phyloP scores from a whole-genome alignment of 371 early-diverging fungal genomes.

The Capillidium rhysosporum region DNA sequence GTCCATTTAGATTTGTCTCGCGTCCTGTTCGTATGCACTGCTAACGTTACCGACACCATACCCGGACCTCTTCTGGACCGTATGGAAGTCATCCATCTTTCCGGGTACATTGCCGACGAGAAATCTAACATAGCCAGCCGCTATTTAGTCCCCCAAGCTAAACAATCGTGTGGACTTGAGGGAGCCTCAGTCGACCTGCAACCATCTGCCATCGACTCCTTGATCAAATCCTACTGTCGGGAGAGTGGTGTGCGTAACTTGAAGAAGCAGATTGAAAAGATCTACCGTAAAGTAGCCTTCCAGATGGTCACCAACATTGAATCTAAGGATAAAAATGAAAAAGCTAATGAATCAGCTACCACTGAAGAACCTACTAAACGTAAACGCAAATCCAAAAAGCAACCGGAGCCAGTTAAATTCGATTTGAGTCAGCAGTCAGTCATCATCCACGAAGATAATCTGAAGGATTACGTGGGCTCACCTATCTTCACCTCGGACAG shows the following conservation, averaged over 20 bases:
- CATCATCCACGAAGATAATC: constrained; percentile 34
- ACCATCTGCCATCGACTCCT: constrained; percentile 50
- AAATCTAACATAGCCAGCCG: constrained; percentile 85
- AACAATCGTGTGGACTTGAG: constrained; percentile 55
- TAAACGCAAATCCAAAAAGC: background rate
- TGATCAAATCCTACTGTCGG: constrained; percentile 82
- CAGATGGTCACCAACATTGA: constrained; percentile 47
- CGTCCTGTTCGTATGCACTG: constrained; percentile 94
- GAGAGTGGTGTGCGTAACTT: constrained; percentile 94
- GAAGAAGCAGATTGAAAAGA: constrained; percentile 94
- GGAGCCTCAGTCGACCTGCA: constrained; percentile 45
- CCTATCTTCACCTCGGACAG: constrained; percentile 77
- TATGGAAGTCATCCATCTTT: constrained; percentile 90
- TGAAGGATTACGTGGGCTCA: constrained; percentile 84
- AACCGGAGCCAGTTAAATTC: constrained; percentile 9
- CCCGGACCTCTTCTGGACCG: constrained; percentile 92
- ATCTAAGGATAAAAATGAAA: constrained; percentile 16
- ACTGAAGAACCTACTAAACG: background rate
- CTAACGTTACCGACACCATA: constrained; percentile 87
- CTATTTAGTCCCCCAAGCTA: constrained; percentile 72
- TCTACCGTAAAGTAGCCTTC: constrained; percentile 89
- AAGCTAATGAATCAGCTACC: constrained; percentile 10
- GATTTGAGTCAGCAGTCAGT: constrained; percentile 27
- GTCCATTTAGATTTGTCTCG: constrained; percentile 91
- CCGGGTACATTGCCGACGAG: constrained; percentile 92